A percentile compares a stretch with the other conserved stretches of the same genome.
Evolutionary conservation across 306 rosid species (phyloP).

Genomic region (Cicer judaicum): DNA sequence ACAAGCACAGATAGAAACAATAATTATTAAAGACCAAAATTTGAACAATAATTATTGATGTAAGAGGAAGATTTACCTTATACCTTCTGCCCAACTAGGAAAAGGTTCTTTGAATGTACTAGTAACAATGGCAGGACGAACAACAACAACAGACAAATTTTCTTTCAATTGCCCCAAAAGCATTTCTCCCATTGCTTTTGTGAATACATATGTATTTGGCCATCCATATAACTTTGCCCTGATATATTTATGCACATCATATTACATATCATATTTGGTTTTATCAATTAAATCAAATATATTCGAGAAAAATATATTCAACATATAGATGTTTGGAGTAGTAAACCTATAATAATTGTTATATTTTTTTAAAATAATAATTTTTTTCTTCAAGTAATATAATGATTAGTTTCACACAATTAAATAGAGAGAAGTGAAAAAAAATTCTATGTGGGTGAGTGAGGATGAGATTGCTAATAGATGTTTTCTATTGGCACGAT

Average conservation of each 20-base stretch:
- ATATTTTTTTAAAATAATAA: too few species aligned
- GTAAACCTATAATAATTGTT: too few species aligned
- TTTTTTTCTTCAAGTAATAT: too few species aligned
- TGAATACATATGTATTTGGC: constrained; percentile 95
- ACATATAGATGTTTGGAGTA: too few species aligned
- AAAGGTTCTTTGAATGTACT: constrained; percentile 93
- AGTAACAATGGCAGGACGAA: constrained; percentile 84
- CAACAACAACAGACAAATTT: constrained; percentile 54
- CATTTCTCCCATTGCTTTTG: constrained; percentile 99
- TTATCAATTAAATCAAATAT: not conserved
- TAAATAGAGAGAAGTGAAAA: too few species aligned
- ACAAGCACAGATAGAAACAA: not conserved
- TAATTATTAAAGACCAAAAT: too few species aligned
- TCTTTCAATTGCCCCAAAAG: constrained; percentile 55
- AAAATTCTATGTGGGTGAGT: too few species aligned
- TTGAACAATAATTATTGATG: too few species aligned
- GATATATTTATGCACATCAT: not conserved
- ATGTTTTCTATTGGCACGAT: too few species aligned
- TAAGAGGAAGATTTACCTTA: constrained; percentile 53
- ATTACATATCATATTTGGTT: not conserved
- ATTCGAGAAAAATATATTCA: too few species aligned
- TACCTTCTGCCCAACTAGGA: constrained; percentile 94
- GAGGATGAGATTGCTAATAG: too few species aligned
- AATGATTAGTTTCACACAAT: too few species aligned
- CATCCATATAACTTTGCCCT: constrained; percentile 84